A percentile compares a stretch with the other conserved stretches of the same genome.
These are phyloP conservation scores for Syzygium aromaticum DNA, from an alignment of 345 rosid species.

Conservation along the genomic window DNA sequence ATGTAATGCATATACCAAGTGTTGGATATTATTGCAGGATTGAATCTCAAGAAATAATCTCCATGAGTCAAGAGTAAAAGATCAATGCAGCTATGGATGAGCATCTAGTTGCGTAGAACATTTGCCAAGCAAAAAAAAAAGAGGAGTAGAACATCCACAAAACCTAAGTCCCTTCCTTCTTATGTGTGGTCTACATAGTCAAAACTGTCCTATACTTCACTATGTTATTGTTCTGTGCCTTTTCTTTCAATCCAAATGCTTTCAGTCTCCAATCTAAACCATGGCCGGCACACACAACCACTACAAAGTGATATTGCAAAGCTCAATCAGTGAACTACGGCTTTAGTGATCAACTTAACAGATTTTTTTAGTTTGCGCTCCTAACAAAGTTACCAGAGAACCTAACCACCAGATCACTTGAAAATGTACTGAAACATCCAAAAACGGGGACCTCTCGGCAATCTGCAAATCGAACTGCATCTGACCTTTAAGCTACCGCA, in stretches of 20 bases:
- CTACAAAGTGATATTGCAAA: background rate
- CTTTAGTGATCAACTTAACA: background rate
- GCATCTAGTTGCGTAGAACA: background rate
- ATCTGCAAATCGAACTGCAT: background rate
- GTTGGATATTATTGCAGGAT: background rate
- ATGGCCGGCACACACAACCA: background rate
- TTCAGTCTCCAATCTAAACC: background rate
- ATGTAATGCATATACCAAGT: background rate
- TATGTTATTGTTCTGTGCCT: background rate
- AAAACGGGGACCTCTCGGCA: background rate
- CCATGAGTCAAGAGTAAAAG: background rate
- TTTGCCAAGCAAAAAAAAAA: background rate
- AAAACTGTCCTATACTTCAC: background rate
- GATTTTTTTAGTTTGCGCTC: background rate
- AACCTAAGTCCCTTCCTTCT: background rate
- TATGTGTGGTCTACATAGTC: background rate
- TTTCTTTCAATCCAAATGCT: background rate
- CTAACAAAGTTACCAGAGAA: background rate
- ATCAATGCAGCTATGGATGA: background rate
- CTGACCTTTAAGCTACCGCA: constrained; percentile 82
- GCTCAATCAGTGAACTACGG: background rate
- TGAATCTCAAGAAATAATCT: background rate
- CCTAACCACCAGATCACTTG: background rate
- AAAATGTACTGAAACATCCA: background rate
- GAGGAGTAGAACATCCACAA: background rate